Evolutionary conservation across 2,329 filamentous ascomycete species (phyloP).

Genomic region (Ceratocystis variospora): DNA sequence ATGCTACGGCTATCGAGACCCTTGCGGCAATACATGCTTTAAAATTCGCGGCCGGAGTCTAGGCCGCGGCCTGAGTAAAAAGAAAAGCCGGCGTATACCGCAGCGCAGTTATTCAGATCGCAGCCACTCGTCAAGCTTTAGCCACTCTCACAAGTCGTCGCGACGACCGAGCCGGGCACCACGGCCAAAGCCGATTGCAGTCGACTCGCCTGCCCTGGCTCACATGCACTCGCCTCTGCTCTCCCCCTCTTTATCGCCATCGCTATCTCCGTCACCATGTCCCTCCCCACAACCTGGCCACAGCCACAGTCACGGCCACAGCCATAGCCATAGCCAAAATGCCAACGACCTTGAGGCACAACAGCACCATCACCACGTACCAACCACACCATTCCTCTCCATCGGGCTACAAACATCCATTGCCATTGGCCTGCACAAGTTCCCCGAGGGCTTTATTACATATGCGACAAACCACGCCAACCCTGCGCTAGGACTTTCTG

Average conservation of each 20-base stretch:
- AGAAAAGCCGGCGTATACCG: background rate
- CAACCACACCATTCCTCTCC: conserved; percentile 81
- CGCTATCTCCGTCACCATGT: background rate
- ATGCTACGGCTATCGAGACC: conserved; percentile 52
- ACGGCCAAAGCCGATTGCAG: background rate
- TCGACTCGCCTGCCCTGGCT: background rate
- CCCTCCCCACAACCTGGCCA: conserved; percentile 5
- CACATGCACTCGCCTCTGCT: background rate
- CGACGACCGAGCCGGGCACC: background rate
- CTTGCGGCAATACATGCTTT: conserved; percentile 52
- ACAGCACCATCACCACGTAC: conserved; percentile 84
- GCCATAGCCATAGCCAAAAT: conserved; percentile 20
- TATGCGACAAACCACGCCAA: conserved; percentile 97
- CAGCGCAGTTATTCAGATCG: background rate
- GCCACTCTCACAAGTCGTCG: background rate
- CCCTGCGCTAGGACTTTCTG: conserved; percentile 70
- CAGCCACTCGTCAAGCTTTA: conserved; percentile 1
- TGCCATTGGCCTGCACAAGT: conserved; percentile 90
- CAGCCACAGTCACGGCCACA: conserved; percentile 17
- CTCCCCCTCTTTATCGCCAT: background rate
- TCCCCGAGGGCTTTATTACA: conserved; percentile 77
- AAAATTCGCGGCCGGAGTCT: conserved; percentile 31
- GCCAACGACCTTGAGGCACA: conserved; percentile 30
- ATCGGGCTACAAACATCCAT: conserved; percentile 94
- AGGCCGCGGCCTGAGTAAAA: background rate